Conservation (phyloP, 106 monocot species). For the Xerophyta viscosa region DNA sequence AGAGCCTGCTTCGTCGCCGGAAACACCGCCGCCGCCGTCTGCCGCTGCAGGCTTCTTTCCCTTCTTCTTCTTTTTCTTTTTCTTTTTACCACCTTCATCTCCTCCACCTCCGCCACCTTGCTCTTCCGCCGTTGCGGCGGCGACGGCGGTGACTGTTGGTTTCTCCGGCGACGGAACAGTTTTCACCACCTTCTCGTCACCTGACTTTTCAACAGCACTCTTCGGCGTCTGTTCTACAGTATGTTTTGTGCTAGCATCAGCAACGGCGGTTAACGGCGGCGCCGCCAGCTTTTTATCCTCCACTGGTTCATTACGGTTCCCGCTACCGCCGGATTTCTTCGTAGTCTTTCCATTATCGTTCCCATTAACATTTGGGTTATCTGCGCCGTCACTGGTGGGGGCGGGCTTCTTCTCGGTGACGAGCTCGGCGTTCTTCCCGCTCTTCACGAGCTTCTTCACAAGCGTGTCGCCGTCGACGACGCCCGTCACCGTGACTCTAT, state of each 20-base stretch:
- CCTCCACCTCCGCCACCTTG: not conserved
- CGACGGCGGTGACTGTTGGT: too few species aligned
- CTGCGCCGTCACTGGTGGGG: not conserved
- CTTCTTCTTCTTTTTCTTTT: conserved; percentile 21
- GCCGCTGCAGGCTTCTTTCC: not conserved
- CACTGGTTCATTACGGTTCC: not conserved
- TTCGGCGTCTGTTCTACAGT: not conserved
- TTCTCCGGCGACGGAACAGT: not conserved
- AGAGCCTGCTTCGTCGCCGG: not conserved
- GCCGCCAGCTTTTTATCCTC: not conserved
- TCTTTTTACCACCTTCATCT: not conserved
- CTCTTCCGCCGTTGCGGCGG: not conserved
- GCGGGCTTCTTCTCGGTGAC: conserved; percentile 47
- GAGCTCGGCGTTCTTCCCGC: conserved; percentile 79
- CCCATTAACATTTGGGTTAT: not conserved
- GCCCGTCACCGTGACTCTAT: conserved; percentile 75
- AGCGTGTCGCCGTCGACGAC: conserved; percentile 58
- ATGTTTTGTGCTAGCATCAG: not conserved
- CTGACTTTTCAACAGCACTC: not conserved
- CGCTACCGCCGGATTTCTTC: conserved; percentile 24
- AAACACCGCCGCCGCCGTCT: not conserved
- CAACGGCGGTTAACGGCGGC: too few species aligned
- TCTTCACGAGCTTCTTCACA: conserved; percentile 65
- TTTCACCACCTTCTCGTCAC: not conserved
- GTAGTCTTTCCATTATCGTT: conserved; percentile 6